Evolutionary conservation across 192 early-diverging fungal species (phyloP), one percentile per base, ranked within the genome.

Genomic region (Coemansia sp.): DNA sequence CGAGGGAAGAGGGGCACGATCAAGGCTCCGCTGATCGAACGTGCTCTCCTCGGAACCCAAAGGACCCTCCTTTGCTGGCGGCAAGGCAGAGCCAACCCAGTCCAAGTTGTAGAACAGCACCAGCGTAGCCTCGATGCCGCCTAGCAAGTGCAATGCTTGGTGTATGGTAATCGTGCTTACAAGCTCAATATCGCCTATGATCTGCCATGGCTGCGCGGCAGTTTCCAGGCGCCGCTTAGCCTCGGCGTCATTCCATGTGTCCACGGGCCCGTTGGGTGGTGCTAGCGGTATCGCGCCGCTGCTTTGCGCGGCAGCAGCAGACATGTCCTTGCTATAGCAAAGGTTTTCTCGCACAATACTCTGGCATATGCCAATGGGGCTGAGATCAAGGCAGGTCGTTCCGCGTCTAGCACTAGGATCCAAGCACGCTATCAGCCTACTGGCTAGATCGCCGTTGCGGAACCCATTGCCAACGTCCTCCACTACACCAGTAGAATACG

Each of bases 281-380:
- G 26, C 59, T 18, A 69, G 59, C 0, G 67, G 61, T 26, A 76
- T 56, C 0, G 56, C 43, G 16, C 43, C 53, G 23, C 37, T 40
- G 1, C 40, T 21, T 51, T 51, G 23, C 23, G 46, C 33, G 18
- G 62, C 62, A 34, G 26, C 43, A n/a, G 14, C 26, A 11, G 51
- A n/a, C 21, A 11, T 33, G 6, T 43, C 13, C 35, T 39, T 59
- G 35, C 48, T 46, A 31, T 51, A 58, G 13, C 51, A 31, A 34
- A 65, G n/a, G 63, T 77, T 77, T 46, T 64, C 66, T 14, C 70
- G 66, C 3, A 62, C 76, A 5, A 77, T 65, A 2, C 66, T 36
- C 43, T 77, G 76, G 33, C 76, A 72, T 18, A 77, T 60, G n/a
- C 76, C 76, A 40, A 72, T 72, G 23, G 70, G 70, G 38, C 76